phyloP scores from a whole-genome alignment of 139 green algal genomes.

The Prasinococcaceae sp. region DNA sequence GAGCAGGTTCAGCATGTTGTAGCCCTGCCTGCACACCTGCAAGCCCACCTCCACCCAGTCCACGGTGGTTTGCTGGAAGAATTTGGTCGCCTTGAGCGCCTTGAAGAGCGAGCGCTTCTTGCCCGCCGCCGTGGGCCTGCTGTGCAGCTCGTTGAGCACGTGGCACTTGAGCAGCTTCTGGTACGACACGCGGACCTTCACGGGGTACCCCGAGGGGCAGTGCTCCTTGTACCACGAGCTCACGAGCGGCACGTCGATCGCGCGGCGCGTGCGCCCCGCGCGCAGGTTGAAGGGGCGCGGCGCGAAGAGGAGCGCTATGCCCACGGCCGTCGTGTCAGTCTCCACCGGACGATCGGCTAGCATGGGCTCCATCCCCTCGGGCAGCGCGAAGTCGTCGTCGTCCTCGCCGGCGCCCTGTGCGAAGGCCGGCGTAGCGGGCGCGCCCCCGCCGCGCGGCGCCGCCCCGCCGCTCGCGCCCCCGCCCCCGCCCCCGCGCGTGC shows the following conservation, averaged over 20 bases:
- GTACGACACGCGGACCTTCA: constrained; percentile 95
- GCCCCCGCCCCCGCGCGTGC: constrained; percentile 19
- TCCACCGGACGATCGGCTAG: constrained; percentile 35
- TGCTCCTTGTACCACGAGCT: constrained; percentile 78
- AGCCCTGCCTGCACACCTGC: constrained; percentile 96
- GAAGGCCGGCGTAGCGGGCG: background rate
- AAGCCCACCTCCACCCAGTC: constrained; percentile 98
- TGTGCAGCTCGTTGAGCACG: constrained; percentile 93
- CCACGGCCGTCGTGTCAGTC: constrained; percentile 71
- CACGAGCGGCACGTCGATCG: constrained; percentile 88
- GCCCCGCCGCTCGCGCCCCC: constrained; percentile 7
- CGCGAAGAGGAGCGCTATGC: constrained; percentile 88
- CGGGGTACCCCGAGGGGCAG: constrained; percentile 69
- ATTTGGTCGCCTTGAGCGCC: constrained; percentile 89
- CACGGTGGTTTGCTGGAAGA: constrained; percentile 97
- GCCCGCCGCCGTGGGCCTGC: constrained; percentile 66
- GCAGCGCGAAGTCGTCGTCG: constrained; percentile 72
- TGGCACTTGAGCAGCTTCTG: constrained; percentile 99
- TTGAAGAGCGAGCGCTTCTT: constrained; percentile 84
- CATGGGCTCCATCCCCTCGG: constrained; percentile 54
- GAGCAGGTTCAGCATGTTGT: constrained; percentile 99
- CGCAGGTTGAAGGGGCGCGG: constrained; percentile 85
- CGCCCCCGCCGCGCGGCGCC: background rate
- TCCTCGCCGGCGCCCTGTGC: constrained; percentile 56
- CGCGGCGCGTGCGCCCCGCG: constrained; percentile 65